Conservation (phyloP, 208 protist genomes). For the Leishmania braziliensis region DNA sequence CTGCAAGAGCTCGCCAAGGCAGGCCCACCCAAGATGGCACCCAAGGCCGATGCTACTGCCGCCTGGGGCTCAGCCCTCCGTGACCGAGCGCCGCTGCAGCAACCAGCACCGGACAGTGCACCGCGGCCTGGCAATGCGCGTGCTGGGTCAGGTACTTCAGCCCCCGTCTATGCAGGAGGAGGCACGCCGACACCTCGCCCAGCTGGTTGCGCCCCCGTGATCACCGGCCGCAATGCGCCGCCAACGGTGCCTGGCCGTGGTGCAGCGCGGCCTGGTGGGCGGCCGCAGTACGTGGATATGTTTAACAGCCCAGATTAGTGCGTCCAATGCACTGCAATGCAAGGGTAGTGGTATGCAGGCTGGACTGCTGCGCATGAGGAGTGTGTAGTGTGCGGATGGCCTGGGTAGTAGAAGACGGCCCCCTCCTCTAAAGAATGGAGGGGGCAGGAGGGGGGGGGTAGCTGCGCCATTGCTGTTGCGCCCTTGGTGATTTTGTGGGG, state of each 20-base stretch:
- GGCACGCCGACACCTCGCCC: constrained; percentile 8
- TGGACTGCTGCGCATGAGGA: not conserved
- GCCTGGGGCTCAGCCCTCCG: not conserved
- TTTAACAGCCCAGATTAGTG: constrained; percentile 52
- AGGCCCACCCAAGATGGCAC: constrained; percentile 66
- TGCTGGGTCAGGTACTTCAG: constrained; percentile 1
- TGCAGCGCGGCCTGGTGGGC: constrained; percentile 15
- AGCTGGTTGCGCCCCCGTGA: not conserved
- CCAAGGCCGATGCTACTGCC: constrained; percentile 7
- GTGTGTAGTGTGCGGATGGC: not conserved
- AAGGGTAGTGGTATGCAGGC: not conserved
- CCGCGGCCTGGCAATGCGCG: not conserved
- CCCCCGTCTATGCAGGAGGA: not conserved
- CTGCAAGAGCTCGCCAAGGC: constrained; percentile 56
- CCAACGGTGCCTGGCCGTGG: constrained; percentile 30
- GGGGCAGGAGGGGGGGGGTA: no score
- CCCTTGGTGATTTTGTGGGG: not conserved
- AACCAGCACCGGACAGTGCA: not conserved
- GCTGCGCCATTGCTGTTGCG: not conserved
- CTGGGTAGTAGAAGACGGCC: not conserved
- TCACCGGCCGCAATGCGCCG: constrained; percentile 16
- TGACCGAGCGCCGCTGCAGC: not conserved
- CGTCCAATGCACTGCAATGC: not conserved
- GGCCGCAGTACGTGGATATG: constrained; percentile 83
- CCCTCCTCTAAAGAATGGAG: not conserved